A percentile compares a stretch with the other conserved stretches of the same genome.
These are phyloP conservation scores for Endocalyx cinctus DNA, from an alignment of 2,329 filamentous ascomycete genomes.

Conservation along the genomic window DNA sequence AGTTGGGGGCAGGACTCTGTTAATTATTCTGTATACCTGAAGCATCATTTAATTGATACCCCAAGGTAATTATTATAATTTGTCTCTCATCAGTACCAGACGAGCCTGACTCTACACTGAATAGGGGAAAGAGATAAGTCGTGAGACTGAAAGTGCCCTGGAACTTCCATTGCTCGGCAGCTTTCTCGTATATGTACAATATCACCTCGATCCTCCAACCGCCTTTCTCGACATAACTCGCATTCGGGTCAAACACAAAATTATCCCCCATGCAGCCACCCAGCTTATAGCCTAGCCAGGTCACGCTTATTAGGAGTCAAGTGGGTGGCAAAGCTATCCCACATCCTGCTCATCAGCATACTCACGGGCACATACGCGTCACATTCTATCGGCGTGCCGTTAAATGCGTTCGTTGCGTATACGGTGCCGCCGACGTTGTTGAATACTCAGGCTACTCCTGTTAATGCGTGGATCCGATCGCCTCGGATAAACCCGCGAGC, in stretches of 20 bases:
- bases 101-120: no score
- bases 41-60: no score
- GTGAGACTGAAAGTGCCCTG: no score
- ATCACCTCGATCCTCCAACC: background rate
- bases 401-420: slow-evolving; percentile 1
- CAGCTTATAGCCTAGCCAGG: background rate
- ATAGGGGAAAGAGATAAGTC: no score
- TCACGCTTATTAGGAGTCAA: background rate
- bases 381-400: background rate
- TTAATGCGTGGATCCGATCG: slow-evolving; percentile 21
- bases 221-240: slow-evolving; percentile 3
- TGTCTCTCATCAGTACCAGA: no score
- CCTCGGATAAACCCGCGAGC: background rate
- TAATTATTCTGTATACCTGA: no score
- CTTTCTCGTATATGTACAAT: background rate
- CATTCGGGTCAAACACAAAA: slow-evolving; percentile 4
- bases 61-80: no score
- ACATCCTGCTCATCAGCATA: slow-evolving; percentile 1
- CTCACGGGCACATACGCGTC: background rate
- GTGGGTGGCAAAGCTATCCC: slow-evolving; percentile 2
- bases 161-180: background rate
- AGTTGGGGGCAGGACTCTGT: no score
- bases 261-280: background rate
- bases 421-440: slow-evolving; percentile 11
- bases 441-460: slow-evolving; percentile 27